A percentile compares a stretch with the other conserved stretches of the same genome.
These are phyloP conservation scores for Dictyostelium citrinum DNA, from an alignment of 78 protist species.

Conservation along the genomic window DNA sequence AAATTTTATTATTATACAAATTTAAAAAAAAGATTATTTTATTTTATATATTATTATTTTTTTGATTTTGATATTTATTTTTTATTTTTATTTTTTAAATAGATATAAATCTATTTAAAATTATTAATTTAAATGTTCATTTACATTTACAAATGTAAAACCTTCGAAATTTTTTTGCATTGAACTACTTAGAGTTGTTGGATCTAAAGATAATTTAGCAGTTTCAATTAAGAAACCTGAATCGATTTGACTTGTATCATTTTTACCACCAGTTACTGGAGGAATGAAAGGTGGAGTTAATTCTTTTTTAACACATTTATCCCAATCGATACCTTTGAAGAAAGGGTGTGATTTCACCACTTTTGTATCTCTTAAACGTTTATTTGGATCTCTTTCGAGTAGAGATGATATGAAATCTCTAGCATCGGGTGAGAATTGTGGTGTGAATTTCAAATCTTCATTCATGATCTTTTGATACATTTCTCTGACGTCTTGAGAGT, in stretches of 20 bases:
- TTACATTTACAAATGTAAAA: slow-evolving; percentile 46
- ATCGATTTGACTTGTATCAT: slow-evolving; percentile 75
- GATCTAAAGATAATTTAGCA: slow-evolving; percentile 57
- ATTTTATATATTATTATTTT: too few species aligned
- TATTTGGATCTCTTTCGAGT: slow-evolving; percentile 77
- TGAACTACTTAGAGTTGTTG: neutral
- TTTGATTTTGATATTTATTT: too few species aligned
- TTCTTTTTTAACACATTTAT: slow-evolving; percentile 52
- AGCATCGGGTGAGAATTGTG: slow-evolving; percentile 52
- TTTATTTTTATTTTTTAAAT: too few species aligned
- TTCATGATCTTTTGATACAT: slow-evolving; percentile 79
- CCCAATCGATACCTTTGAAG: slow-evolving; percentile 89
- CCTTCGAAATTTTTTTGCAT: slow-evolving; percentile 69
- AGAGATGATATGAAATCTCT: slow-evolving; percentile 36
- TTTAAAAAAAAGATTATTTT: too few species aligned
- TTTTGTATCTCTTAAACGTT: slow-evolving; percentile 56
- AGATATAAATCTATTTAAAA: too few species aligned
- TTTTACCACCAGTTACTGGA: slow-evolving; percentile 32
- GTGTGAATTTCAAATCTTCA: slow-evolving; percentile 44
- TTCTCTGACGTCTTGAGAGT: slow-evolving; percentile 45
- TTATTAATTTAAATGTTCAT: neutral
- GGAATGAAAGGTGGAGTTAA: slow-evolving; percentile 84
- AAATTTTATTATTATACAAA: too few species aligned
- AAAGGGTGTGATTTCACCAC: slow-evolving; percentile 87
- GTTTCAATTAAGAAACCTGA: slow-evolving; percentile 56